Conservation (phyloP, 2,329 filamentous ascomycete species). For the Monilinia fructicola region DNA sequence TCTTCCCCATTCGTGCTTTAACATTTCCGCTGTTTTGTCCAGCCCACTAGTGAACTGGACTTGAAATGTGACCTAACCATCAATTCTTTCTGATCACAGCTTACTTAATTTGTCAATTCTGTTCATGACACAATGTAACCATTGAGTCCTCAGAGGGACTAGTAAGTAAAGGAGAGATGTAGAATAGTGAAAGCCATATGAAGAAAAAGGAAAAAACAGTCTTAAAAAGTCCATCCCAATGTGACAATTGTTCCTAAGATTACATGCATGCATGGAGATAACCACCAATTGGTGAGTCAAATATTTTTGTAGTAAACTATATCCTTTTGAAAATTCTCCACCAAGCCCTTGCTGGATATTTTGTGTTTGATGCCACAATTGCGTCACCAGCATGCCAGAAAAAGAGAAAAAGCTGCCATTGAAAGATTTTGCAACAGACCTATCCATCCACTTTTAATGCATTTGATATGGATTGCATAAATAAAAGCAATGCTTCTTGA, state of each 20-base stretch:
- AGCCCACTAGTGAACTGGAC: not conserved
- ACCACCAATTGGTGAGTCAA: not conserved
- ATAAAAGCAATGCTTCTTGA: slow-evolving; percentile 14
- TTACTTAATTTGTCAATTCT: not conserved
- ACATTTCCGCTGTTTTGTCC: not conserved
- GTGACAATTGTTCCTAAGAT: slow-evolving; percentile 17
- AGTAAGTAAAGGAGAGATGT: not conserved
- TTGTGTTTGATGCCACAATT: slow-evolving; percentile 12
- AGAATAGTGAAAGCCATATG: slow-evolving; percentile 1
- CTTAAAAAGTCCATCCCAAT: slow-evolving; percentile 11
- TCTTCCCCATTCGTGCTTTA: not conserved
- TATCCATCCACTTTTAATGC: slow-evolving; percentile 15
- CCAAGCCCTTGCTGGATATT: slow-evolving; percentile 6
- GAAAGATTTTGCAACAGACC: not conserved
- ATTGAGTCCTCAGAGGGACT: not conserved
- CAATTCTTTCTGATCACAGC: not conserved
- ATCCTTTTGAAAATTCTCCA: slow-evolving; percentile 9
- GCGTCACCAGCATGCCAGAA: not conserved
- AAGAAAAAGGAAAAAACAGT: slow-evolving; percentile 11
- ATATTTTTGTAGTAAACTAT: slow-evolving; percentile 5
- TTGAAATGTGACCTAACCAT: not conserved
- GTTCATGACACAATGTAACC: not conserved
- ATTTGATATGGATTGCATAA: slow-evolving; percentile 18
- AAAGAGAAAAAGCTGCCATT: slow-evolving; percentile 6
- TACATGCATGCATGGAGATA: slow-evolving; percentile 16